These are phyloP conservation scores for Biscogniauxia sp. DNA, from an alignment of 2,329 filamentous ascomycete species.

Conservation along the genomic window DNA sequence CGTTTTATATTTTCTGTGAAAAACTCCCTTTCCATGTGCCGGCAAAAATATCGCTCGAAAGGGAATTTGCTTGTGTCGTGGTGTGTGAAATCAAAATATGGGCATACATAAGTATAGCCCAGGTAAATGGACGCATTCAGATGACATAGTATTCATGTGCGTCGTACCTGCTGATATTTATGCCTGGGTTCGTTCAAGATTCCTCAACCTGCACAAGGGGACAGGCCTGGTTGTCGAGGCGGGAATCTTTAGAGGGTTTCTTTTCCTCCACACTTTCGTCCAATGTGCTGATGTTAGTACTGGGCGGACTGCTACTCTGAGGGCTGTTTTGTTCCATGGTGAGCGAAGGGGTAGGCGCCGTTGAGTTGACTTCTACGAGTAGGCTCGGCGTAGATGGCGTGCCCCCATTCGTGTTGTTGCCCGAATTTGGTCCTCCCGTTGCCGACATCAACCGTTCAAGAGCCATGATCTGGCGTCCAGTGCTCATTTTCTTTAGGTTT, in stretches of 20 bases:
- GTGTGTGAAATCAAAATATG: not conserved
- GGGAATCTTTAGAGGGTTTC: conserved; percentile 13
- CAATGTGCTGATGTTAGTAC: conserved; percentile 57
- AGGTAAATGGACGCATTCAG: too few relatives aligned
- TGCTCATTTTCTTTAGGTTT: conserved; percentile 61
- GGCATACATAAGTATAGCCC: too few relatives aligned
- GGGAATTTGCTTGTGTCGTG: not conserved
- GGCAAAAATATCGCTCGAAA: not conserved
- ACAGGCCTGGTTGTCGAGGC: conserved; percentile 10
- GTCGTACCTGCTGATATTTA: not conserved
- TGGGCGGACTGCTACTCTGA: conserved; percentile 64
- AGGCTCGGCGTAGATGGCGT: conserved; percentile 37
- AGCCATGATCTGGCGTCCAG: conserved; percentile 64
- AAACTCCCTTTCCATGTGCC: not conserved
- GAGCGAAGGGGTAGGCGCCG: conserved; percentile 62
- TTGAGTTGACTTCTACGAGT: conserved; percentile 48
- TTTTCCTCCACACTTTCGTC: conserved; percentile 36
- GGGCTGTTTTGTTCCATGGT: conserved; percentile 69
- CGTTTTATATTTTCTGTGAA: not conserved
- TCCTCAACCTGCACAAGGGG: conserved; percentile 17
- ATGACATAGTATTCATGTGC: not conserved
- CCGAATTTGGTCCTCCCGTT: conserved; percentile 3
- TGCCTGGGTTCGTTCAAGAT: conserved; percentile 1
- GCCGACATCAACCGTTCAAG: conserved; percentile 57
- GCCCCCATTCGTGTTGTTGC: conserved; percentile 20